Base-by-base conservation (phyloP, 2,329 filamentous ascomycete genomes). In the Clarireedia homoeocarpa region DNA sequence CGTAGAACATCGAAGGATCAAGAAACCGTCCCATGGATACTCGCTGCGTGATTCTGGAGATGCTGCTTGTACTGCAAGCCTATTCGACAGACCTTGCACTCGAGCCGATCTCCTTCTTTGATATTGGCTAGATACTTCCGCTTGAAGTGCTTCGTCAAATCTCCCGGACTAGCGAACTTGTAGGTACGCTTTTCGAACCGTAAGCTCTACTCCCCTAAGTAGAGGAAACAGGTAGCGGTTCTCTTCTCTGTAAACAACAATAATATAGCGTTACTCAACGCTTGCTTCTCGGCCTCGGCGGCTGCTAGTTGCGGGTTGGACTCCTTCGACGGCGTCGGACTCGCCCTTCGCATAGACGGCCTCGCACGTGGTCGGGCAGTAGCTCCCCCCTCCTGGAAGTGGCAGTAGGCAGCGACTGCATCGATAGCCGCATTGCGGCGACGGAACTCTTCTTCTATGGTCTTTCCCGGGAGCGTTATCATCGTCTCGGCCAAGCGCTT, bases 361-460 rank as follows among this genome's bases (percentile, higher is more conserved):
- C 56, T 61, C 42, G 38, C 51, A 44, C 55, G 57, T 59, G 48
- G 56, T 52, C 23, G 6, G 27, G 59, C 34, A 30, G 3, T 7
- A 6, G 4, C 27, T 30, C 6, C 27, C 27, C 26, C 27, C 4
- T 30, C 27, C 9, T 30, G 2, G 27, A 30, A 30, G 27, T 30
- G 6, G 27, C 27, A 30, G 27, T 30, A 30, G 60, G 36, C 53
- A 56, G 58, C 53, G 49, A 67, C 64, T 38, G 57, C 55, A 62
- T 69, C 52, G 48, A 70, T 68, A 48, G 64, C 61, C 48, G 61
- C 58, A 26, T 65, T 69, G 42, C 60, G 59, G 23, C 57, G 49
- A 54, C 17, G 58, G 47, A 63, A 56, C 55, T 66, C 64, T 42
- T 55, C 44, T 20, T 61, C 51, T 6, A 62, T 46, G 34, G 55